Base-by-base conservation (phyloP, 1,284 basidiomycete species). In the Ganoderma lucidum region DNA sequence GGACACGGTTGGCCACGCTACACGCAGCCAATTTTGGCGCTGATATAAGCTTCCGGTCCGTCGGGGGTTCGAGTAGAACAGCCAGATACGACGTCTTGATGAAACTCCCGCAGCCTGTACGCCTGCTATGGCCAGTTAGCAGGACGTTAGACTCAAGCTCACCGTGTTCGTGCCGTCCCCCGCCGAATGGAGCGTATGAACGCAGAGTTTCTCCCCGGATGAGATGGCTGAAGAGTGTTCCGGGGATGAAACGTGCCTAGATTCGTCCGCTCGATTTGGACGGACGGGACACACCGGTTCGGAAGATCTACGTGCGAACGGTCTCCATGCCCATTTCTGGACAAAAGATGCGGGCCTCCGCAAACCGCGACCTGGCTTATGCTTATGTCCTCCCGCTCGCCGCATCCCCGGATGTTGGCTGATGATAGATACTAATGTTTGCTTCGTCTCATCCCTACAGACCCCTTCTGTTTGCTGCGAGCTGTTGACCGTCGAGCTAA, bases 241-340 rank as follows among this genome's bases (percentile, higher is more conserved):
- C 39, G 44, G 55, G 39, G 51, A 14, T 30, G 32, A 8, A 32
- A 35, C 65, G 70, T 71, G 55, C 68, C 68, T 70, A 53, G 68
- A 66, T 68, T 62, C 51, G 35, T 41, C 55, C 62, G 45, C 63
- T 44, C 30, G 63, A 67, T 64, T 19, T 62, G 59, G 66, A 61
- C 58, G 55, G 66, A 61, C 58, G 55, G 59, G 37, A 62, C 53
- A 64, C 42, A 70, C 65, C 68, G 69, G 65, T 55, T 60, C 66
- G 44, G 62, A 51, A 44, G 69, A 68, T 70, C 69, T 65, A 55
- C 73, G 72, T 75, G 75, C 66, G 73, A 74, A 66, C 69, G 63
- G 72, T 75, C 53, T 72, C 73, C 65, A 74, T 71, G 72, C 65
- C 67, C 68, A 14, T 39, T 68, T 55, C 51, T 42, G 68, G 71